These are phyloP conservation scores for Colletotrichum lupini DNA, from an alignment of 2,329 filamentous ascomycete genomes.

Conservation along the genomic window DNA sequence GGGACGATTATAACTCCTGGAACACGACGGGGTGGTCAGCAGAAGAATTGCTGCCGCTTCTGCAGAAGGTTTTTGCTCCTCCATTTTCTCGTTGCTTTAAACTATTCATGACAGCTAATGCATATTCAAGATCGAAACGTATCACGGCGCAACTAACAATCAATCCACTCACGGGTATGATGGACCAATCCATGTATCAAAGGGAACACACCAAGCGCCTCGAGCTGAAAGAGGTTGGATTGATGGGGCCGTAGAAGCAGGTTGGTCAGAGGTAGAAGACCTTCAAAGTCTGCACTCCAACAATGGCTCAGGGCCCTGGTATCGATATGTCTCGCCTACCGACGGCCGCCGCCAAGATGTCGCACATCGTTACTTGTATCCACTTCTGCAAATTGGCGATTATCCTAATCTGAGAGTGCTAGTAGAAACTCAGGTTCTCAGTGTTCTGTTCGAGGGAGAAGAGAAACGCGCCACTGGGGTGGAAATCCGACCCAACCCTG, in stretches of 20 bases:
- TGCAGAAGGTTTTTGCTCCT: constrained; percentile 43
- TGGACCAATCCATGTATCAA: constrained; percentile 61
- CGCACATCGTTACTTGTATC: constrained; percentile 43
- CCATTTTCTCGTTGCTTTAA: rapidly evolving
- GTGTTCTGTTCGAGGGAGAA: constrained; percentile 53
- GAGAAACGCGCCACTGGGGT: constrained; percentile 57
- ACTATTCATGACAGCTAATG: not conserved
- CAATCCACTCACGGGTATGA: constrained; percentile 55
- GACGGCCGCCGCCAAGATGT: constrained; percentile 57
- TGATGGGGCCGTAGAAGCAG: constrained; percentile 54
- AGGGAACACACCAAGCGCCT: constrained; percentile 54
- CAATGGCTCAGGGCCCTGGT: constrained; percentile 38
- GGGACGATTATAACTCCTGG: constrained; percentile 48
- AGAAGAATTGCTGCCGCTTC: constrained; percentile 44
- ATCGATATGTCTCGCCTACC: constrained; percentile 39
- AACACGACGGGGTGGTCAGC: constrained; percentile 46
- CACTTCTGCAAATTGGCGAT: constrained; percentile 40
- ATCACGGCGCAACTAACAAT: constrained; percentile 53
- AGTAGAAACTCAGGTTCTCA: constrained; percentile 41
- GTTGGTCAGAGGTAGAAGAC: constrained; percentile 59
- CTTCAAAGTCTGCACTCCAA: constrained; percentile 55
- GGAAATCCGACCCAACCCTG: constrained; percentile 57
- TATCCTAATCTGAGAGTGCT: constrained; percentile 45
- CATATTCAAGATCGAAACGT: constrained; percentile 55
- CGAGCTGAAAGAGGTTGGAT: constrained; percentile 56